Percentiles rank a stretch among this genome's conserved stretches.
These are phyloP conservation scores for Papiliotrema fonsecae DNA, from an alignment of 1,284 basidiomycete species.

Conservation along the genomic window DNA sequence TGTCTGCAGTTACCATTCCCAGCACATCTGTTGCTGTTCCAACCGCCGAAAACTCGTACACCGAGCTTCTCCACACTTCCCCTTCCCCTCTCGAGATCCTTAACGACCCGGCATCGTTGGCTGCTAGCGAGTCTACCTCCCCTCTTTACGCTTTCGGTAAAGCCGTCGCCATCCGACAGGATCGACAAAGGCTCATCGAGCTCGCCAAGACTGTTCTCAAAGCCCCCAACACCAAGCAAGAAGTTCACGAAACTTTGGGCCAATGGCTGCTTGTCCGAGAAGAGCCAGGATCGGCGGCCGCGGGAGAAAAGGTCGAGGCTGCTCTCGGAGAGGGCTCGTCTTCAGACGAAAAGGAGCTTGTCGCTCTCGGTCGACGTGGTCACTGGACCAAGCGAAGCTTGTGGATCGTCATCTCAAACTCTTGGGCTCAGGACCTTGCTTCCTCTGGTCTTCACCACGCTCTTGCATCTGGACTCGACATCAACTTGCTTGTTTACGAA, in stretches of 20 bases:
- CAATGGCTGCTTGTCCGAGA: conserved; percentile 71
- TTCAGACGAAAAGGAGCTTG: conserved; percentile 51
- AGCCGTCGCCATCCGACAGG: conserved; percentile 72
- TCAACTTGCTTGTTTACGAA: conserved; percentile 96
- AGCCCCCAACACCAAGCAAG: conserved; percentile 46
- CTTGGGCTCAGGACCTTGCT: conserved; percentile 95
- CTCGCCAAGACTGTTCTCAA: conserved; percentile 59
- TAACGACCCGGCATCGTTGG: conserved; percentile 72
- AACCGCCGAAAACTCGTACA: conserved; percentile 87
- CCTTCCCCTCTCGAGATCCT: conserved; percentile 72
- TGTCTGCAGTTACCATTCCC: conserved; percentile 47
- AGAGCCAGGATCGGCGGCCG: conserved; percentile 56
- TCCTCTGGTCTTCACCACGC: conserved; percentile 94
- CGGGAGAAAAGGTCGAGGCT: conserved; percentile 60
- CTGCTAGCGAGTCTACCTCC: conserved; percentile 71
- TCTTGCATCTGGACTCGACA: conserved; percentile 80
- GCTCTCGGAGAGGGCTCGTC: conserved; percentile 47
- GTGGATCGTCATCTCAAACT: conserved; percentile 97
- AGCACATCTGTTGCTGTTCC: conserved; percentile 57
- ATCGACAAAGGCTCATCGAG: conserved; percentile 60
- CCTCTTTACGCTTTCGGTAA: conserved; percentile 93
- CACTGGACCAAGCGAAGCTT: conserved; percentile 66
- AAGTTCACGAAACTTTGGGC: conserved; percentile 66
- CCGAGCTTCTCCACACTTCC: conserved; percentile 83
- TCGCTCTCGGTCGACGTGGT: conserved; percentile 57